Conservation (phyloP, 73 alveolate genomes). For the Paramecium caudatum region DNA sequence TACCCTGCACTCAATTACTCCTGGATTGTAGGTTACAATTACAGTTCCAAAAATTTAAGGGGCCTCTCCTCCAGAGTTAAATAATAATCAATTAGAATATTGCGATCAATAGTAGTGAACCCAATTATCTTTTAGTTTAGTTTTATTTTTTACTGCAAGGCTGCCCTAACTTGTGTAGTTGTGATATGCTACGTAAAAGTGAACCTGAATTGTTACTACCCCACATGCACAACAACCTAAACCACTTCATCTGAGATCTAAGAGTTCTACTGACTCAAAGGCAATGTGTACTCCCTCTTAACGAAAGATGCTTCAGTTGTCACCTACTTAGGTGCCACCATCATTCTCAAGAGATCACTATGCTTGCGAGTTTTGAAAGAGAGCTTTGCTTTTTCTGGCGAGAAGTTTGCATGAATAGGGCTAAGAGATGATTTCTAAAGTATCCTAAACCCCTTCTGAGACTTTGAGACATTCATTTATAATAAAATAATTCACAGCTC, state of each 20-base stretch:
- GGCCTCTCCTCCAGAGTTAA: constrained; percentile 75
- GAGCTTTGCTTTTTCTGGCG: constrained; percentile 41
- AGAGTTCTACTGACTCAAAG: constrained; percentile 14
- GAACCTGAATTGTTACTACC: constrained; percentile 19
- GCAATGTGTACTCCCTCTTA: background rate
- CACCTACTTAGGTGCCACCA: constrained; percentile 18
- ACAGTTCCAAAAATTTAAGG: constrained; percentile 1
- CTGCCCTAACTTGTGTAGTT: constrained; percentile 13
- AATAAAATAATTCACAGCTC: no score
- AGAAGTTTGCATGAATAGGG: constrained; percentile 6
- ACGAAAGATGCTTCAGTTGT: constrained; percentile 10
- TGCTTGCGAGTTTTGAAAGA: constrained; percentile 32
- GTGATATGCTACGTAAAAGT: constrained; percentile 6
- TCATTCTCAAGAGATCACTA: constrained; percentile 3
- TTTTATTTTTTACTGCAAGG: background rate
- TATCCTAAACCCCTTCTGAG: constrained; percentile 54
- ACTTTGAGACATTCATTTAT: constrained; percentile 44
- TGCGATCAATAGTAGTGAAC: constrained; percentile 48
- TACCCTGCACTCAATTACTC: background rate
- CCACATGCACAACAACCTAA: background rate
- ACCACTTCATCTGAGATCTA: background rate
- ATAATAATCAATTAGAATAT: constrained; percentile 59
- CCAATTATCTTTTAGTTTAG: background rate
- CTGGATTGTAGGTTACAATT: background rate
- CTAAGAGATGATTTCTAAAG: constrained; percentile 55